phyloP scores from a whole-genome alignment of 1,284 basidiomycete genomes.

The Cerrena zonata region DNA sequence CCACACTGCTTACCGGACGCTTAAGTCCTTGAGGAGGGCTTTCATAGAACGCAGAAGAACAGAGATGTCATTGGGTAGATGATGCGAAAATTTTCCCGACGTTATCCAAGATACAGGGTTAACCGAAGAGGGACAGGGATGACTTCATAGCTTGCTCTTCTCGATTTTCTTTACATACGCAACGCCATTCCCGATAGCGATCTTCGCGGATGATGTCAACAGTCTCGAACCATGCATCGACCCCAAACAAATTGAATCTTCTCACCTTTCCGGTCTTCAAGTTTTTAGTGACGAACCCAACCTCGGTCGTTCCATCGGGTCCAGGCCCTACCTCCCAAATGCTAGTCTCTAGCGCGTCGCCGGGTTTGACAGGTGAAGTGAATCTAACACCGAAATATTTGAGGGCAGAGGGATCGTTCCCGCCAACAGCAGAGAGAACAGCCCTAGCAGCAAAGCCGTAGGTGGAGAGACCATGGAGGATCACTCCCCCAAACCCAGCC shows the following conservation, averaged over 20 bases:
- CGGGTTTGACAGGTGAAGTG: constrained; percentile 75
- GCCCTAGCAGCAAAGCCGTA: constrained; percentile 76
- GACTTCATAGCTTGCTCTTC: constrained; percentile 46
- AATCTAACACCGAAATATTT: constrained; percentile 68
- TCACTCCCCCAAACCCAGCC: constrained; percentile 73
- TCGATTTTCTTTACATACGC: constrained; percentile 54
- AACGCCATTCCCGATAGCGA: constrained; percentile 49
- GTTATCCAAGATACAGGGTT: too few species aligned
- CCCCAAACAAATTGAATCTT: constrained; percentile 4
- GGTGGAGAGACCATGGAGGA: constrained; percentile 76
- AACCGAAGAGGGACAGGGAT: too few species aligned
- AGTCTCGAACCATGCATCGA: constrained; percentile 5
- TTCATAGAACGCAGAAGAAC: too few species aligned
- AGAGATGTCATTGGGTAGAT: too few species aligned
- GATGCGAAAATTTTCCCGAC: too few species aligned
- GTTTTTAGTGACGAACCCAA: constrained; percentile 70
- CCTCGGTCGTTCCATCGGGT: constrained; percentile 59
- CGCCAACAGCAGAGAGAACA: constrained; percentile 56
- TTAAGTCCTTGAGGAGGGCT: too few species aligned
- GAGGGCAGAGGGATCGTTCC: constrained; percentile 53
- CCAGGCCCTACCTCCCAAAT: constrained; percentile 73
- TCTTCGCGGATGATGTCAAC: constrained; percentile 24
- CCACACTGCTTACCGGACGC: too few species aligned
- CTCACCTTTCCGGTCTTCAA: constrained; percentile 62
- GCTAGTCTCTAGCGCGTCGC: constrained; percentile 70